These are phyloP conservation scores for Pouteria glomerata DNA, from an alignment of 148 eudicot species.

Conservation along the genomic window DNA sequence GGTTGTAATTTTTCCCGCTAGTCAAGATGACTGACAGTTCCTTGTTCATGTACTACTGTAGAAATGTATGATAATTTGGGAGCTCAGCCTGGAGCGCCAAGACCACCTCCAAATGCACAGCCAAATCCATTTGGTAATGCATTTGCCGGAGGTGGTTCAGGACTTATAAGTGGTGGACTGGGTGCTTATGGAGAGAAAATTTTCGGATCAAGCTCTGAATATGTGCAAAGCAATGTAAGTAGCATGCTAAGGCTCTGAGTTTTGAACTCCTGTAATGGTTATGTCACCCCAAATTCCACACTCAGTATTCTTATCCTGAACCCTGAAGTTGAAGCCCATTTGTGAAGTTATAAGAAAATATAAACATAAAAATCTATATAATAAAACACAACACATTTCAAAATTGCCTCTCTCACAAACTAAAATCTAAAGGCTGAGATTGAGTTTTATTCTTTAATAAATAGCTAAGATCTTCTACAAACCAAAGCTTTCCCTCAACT, in stretches of 20 bases:
- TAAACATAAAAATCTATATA: no score
- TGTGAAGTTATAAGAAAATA: no score
- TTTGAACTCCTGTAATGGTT: not conserved
- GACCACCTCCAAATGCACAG: slow-evolving; percentile 49
- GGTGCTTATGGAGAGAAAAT: slow-evolving; percentile 94
- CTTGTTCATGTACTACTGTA: slow-evolving; percentile 12
- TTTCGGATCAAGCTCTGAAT: slow-evolving; percentile 89
- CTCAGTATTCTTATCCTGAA: no score
- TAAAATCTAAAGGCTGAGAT: no score
- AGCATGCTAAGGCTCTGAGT: not conserved
- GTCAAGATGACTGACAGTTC: not conserved
- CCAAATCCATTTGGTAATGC: slow-evolving; percentile 79
- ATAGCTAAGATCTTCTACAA: no score
- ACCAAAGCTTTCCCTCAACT: no score
- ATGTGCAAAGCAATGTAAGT: slow-evolving; percentile 98
- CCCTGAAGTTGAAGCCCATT: no score
- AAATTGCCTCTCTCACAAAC: no score
- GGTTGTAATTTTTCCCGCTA: not conserved
- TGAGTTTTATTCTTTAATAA: no score
- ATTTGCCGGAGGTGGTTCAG: slow-evolving; percentile 71
- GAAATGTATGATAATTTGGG: slow-evolving; percentile 82
- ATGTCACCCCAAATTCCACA: no score
- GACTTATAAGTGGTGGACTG: slow-evolving; percentile 76
- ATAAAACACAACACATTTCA: no score
- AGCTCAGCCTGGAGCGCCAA: slow-evolving; percentile 52